Percentiles rank a stretch among this genome's conserved stretches.
Evolutionary conservation across 257 asterid species (phyloP).

Genomic region (Solanum chilense): DNA sequence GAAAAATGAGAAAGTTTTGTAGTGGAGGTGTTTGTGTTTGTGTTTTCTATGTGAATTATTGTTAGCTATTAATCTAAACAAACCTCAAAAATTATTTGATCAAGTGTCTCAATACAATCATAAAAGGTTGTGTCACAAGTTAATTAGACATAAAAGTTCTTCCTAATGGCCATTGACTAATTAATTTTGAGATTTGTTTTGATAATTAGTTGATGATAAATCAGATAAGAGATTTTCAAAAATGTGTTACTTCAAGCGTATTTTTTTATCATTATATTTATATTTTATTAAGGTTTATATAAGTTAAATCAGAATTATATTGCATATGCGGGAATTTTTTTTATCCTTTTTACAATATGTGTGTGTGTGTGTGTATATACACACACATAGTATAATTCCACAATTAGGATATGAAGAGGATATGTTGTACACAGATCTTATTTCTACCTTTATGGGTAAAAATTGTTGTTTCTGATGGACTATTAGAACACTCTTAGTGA

Average conservation of each 20-base stretch:
- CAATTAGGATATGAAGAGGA: no score
- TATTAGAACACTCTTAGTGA: no score
- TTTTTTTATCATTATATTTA: background rate
- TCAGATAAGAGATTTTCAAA: background rate
- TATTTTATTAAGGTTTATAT: background rate
- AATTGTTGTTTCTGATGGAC: no score
- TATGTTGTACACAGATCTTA: no score
- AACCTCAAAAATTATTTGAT: background rate
- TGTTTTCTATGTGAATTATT: no score
- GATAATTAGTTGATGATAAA: background rate
- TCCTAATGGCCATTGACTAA: no score
- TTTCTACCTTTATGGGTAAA: no score
- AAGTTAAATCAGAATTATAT: background rate
- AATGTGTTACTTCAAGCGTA: background rate
- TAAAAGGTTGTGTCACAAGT: background rate
- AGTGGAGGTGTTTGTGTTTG: conserved; percentile 10
- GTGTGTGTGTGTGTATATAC: no score
- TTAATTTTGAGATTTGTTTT: background rate
- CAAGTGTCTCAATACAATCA: background rate
- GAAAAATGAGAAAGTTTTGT: conserved; percentile 27
- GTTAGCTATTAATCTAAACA: background rate
- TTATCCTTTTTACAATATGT: no score
- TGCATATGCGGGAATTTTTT: background rate
- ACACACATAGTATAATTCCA: no score
- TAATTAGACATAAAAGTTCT: background rate